A percentile compares a stretch with the other conserved stretches of the same genome.
Evolutionary conservation across 2,329 filamentous ascomycete species (phyloP).

Genomic region (Xylaria arbuscula): DNA sequence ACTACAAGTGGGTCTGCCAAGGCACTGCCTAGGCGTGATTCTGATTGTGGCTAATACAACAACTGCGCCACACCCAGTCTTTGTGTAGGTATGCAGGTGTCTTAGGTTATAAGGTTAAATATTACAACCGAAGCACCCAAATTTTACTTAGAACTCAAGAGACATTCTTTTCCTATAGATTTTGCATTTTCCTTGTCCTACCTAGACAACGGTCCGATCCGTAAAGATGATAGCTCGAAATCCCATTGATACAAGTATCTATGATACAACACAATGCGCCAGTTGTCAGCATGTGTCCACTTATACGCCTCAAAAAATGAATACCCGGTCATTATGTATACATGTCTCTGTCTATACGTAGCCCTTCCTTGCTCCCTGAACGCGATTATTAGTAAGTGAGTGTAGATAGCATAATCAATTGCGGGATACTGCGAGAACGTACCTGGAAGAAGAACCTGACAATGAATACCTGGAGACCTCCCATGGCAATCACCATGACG

Average conservation of each 20-base stretch:
- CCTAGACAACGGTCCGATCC: slow-evolving; percentile 22
- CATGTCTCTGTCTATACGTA: slow-evolving; percentile 65
- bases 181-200: background rate
- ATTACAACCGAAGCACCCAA: background rate
- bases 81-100: background rate
- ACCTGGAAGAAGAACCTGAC: slow-evolving; percentile 99
- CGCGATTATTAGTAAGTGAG: slow-evolving; percentile 35
- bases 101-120: too few relatives aligned
- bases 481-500: slow-evolving; percentile 93
- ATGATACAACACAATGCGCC: slow-evolving; percentile 44
- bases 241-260: slow-evolving; percentile 40
- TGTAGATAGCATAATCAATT: slow-evolving; percentile 24
- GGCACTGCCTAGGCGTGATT: background rate
- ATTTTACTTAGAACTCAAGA: background rate
- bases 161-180: background rate
- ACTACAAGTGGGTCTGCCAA: slow-evolving; percentile 30
- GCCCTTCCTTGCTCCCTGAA: slow-evolving; percentile 72
- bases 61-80: slow-evolving; percentile 29
- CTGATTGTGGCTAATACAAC: slow-evolving; percentile 19
- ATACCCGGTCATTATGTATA: slow-evolving; percentile 28
- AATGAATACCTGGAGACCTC: slow-evolving; percentile 94
- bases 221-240: slow-evolving; percentile 23
- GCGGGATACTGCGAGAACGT: slow-evolving; percentile 45
- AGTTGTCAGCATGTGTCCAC: slow-evolving; percentile 38
- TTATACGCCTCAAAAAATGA: slow-evolving; percentile 41